Base-by-base conservation (phyloP, 306 rosid species). In the Comarum palustre region DNA sequence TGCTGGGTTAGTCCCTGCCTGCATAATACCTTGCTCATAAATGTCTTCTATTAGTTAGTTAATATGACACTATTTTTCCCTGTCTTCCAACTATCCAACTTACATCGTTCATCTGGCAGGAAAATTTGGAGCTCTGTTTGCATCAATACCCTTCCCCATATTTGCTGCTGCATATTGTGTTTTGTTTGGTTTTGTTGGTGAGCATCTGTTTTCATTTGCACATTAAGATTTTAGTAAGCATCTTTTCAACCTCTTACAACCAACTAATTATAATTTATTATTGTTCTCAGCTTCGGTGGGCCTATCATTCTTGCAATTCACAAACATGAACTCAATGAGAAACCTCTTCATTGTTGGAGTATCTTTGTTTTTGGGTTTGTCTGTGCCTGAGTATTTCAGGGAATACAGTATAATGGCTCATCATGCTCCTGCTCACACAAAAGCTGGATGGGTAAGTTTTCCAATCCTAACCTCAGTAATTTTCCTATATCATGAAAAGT, bases 271-370 rank as follows among this genome's bases (percentile, higher is more conserved):
- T 7, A 1, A 34, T 50, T 3, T 38, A 32, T 54, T 54, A 43
- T 48, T 61, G 55, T 82, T 75, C 77, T 66, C 96, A 95, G 99
- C 97, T 78, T 95, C 99, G 10, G 99, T 95, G 73, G 99, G 99
- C 65, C 83, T 95, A 73, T 95, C 99, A 69, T 91, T 95, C 86
- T 81, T 95, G 96, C 99, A 95, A 82, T 95, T 95, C 81, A 95
- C 99, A 71, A 95, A 95, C 89, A 91, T 95, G 99, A 95, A 95
- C 79, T 95, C 99, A 45, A 79, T 87, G 97, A 88, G 99, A 79
- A 95, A 92, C 83, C 97, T 95, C 71, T 92, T 95, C 72, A 91
- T 95, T 51, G 80, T 86, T 1, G 99, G 96, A 0, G 96, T 95
- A 50, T 73, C 99, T 46, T 87, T 95, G 73, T 95, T 86, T 91